phyloP scores from a whole-genome alignment of 768 basidiomycete genomes.

The Boletus tylopilopsis region DNA sequence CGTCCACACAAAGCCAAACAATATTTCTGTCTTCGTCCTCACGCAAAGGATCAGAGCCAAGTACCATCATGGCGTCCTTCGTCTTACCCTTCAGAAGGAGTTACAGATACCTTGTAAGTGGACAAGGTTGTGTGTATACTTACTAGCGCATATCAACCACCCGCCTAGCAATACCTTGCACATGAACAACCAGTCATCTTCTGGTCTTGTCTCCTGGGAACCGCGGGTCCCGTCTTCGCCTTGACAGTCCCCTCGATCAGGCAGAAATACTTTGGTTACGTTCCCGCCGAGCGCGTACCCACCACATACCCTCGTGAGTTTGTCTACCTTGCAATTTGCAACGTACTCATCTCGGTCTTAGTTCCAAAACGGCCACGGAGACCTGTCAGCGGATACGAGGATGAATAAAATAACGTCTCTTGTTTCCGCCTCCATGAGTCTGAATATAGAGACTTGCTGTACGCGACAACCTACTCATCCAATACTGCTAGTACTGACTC shows the following conservation, averaged over 20 bases:
- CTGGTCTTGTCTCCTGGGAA: slow-evolving; percentile 75
- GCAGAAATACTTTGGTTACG: slow-evolving; percentile 62
- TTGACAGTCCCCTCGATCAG: slow-evolving; percentile 78
- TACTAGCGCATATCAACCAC: neutral
- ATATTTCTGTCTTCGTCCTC: slow-evolving; percentile 13
- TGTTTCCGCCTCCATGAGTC: neutral
- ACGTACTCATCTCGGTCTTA: slow-evolving; percentile 24
- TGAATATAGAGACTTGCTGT: slow-evolving; percentile 8
- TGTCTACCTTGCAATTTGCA: neutral
- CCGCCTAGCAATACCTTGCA: slow-evolving; percentile 74
- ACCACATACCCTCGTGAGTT: slow-evolving; percentile 75
- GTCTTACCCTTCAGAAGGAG: slow-evolving; percentile 27
- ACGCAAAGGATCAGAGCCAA: neutral
- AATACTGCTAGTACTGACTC: neutral
- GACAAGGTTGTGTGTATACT: too few relatives aligned
- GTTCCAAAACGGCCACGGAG: slow-evolving; percentile 71
- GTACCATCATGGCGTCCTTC: slow-evolving; percentile 26
- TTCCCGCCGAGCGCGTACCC: slow-evolving; percentile 64
- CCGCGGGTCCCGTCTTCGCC: slow-evolving; percentile 71
- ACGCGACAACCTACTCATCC: neutral
- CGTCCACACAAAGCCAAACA: slow-evolving; percentile 21
- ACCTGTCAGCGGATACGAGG: slow-evolving; percentile 73
- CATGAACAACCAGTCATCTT: slow-evolving; percentile 91
- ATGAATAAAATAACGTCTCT: slow-evolving; percentile 34
- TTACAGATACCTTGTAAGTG: slow-evolving; percentile 29